Conservation (phyloP, 2,329 filamentous ascomycete genomes). For the Aspergillus novofumigatus region DNA sequence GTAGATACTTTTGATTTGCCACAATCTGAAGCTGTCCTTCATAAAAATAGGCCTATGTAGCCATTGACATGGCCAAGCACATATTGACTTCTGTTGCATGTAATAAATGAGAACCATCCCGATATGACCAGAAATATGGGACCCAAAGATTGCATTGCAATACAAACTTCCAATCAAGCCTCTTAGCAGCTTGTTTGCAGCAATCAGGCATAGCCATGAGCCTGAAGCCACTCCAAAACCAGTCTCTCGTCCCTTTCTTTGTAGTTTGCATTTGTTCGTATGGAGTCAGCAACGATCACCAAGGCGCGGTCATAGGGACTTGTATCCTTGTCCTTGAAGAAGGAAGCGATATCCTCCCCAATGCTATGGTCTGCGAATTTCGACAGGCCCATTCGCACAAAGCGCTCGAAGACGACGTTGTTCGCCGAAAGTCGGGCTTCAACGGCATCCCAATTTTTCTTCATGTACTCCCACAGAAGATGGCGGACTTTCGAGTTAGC, state of each 20-base stretch:
- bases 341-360: conserved; percentile 71
- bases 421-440: conserved; percentile 70
- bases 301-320: conserved; percentile 81
- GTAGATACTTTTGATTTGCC: background rate
- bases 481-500: conserved; percentile 69
- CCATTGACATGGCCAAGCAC: background rate
- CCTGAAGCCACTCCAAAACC: conserved; percentile 74
- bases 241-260: conserved; percentile 67
- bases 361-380: conserved; percentile 70
- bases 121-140: background rate
- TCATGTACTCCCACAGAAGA: conserved; percentile 79
- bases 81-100: background rate
- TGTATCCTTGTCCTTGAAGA: conserved; percentile 85
- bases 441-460: conserved; percentile 74
- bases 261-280: conserved; percentile 79
- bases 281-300: conserved; percentile 78
- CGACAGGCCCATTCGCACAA: conserved; percentile 71
- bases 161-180: background rate
- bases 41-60: background rate
- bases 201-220: conserved; percentile 54
- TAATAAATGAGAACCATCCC: background rate
- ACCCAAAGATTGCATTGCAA: background rate
- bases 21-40: background rate
- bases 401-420: conserved; percentile 84
- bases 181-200: background rate